phyloP scores from a whole-genome alignment of 2,329 filamentous ascomycete species.

The Septoria linicola region DNA sequence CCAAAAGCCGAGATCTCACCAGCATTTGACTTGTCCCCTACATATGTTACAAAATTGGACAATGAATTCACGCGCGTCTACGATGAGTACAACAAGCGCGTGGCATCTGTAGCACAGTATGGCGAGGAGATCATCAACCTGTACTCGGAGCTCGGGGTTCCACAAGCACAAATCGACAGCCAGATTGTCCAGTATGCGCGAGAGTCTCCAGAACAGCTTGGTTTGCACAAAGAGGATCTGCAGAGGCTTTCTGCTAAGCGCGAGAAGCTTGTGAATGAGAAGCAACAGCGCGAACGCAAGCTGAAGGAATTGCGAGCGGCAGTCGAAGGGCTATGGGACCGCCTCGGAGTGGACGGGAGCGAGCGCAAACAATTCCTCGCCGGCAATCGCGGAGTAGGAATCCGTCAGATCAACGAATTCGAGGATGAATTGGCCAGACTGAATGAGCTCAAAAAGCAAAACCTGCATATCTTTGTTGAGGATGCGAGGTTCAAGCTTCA shows the following conservation, averaged over 20 bases:
- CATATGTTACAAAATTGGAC: constrained; percentile 84
- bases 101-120: constrained; percentile 70
- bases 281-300: constrained; percentile 75
- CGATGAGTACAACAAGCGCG: constrained; percentile 87
- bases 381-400: constrained; percentile 82
- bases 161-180: constrained; percentile 86
- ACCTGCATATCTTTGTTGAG: constrained; percentile 92
- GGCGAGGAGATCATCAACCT: constrained; percentile 87
- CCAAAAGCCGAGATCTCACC: constrained; percentile 74
- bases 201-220: constrained; percentile 88
- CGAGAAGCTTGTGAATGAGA: constrained; percentile 84
- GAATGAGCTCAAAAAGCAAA: constrained; percentile 91
- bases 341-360: constrained; percentile 75
- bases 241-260: constrained; percentile 68
- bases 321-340: constrained; percentile 87
- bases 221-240: constrained; percentile 85
- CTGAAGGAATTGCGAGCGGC: constrained; percentile 71
- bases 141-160: constrained; percentile 93
- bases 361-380: constrained; percentile 85
- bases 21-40: constrained; percentile 86
- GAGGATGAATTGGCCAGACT: constrained; percentile 84
- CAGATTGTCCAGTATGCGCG: constrained; percentile 86
- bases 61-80: constrained; percentile 91
- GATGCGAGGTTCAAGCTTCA: constrained; percentile 88
- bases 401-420: constrained; percentile 92